Percentiles rank a stretch among this genome's conserved stretches.
Conservation (phyloP, 805 yeast species). For the Priceomyces carsonii region DNA sequence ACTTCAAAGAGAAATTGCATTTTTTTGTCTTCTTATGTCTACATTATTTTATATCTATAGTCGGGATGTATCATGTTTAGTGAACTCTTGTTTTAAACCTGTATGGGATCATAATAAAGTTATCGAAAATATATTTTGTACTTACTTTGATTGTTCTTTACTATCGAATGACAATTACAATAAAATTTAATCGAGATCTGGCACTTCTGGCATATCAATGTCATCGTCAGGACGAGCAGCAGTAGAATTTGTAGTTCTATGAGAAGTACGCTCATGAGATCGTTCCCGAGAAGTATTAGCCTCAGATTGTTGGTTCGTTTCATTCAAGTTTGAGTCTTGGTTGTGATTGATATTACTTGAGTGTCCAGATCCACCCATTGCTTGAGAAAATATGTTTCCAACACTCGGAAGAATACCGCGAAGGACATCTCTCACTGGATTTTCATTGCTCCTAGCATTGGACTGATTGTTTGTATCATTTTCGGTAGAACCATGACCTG, state of each 20-base stretch:
- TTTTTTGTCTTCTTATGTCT: constrained; percentile 4
- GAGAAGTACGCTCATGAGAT: neutral
- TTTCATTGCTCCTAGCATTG: constrained; percentile 3
- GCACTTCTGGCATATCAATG: constrained; percentile 13
- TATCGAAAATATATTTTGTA: too few species aligned
- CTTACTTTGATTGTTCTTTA: too few species aligned
- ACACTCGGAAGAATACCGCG: constrained; percentile 16
- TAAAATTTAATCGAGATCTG: constrained; percentile 14
- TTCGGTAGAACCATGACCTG: neutral
- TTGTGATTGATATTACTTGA: too few species aligned
- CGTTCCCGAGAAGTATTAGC: too few species aligned
- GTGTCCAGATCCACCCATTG: constrained; percentile 14
- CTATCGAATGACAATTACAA: too few species aligned
- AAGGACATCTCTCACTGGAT: constrained; percentile 12
- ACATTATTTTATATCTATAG: constrained; percentile 3
- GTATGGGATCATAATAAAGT: too few species aligned
- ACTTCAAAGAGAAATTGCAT: constrained; percentile 16
- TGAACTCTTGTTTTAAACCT: neutral
- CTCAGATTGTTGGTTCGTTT: too few species aligned
- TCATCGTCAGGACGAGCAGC: constrained; percentile 7
- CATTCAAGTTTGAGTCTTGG: too few species aligned
- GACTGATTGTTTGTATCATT: neutral
- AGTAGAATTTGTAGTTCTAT: neutral
- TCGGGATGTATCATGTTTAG: neutral
- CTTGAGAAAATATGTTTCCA: constrained; percentile 10